Evolutionary conservation across 257 asterid species (phyloP).

Genomic region (Coffea canephora): DNA sequence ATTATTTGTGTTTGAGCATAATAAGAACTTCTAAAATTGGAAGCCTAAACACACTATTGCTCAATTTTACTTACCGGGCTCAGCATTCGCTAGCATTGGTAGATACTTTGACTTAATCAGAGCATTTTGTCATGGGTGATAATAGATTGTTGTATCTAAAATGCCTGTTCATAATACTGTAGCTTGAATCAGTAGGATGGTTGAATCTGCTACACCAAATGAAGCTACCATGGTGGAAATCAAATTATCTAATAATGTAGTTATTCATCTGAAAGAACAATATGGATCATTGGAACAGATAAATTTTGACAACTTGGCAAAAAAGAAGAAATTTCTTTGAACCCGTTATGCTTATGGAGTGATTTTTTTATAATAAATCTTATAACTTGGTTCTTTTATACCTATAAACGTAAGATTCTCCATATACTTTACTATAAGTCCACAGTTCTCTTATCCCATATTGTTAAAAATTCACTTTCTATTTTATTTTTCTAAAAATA

Average conservation of each 20-base stretch:
- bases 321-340: slow-evolving; percentile 56
- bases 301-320: slow-evolving; percentile 26
- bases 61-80: background rate
- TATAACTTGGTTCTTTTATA: slow-evolving; percentile 81
- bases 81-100: background rate
- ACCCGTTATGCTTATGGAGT: slow-evolving; percentile 78
- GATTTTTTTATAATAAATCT: slow-evolving; percentile 60
- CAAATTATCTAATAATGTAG: slow-evolving; percentile 25
- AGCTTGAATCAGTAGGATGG: slow-evolving; percentile 32
- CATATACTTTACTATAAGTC: slow-evolving; percentile 70
- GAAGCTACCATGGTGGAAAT: slow-evolving; percentile 32
- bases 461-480: background rate
- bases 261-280: slow-evolving; percentile 20
- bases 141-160: background rate
- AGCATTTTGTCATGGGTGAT: background rate
- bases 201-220: slow-evolving; percentile 24
- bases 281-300: slow-evolving; percentile 24
- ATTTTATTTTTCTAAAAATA: no score
- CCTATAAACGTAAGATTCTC: slow-evolving; percentile 62
- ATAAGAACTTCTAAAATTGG: background rate
- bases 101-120: background rate
- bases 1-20: background rate
- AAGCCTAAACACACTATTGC: background rate
- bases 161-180: slow-evolving; percentile 8
- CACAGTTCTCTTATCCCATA: background rate